Base-by-base conservation (phyloP, 2,329 filamentous ascomycete genomes). In the Fusarium sp. region DNA sequence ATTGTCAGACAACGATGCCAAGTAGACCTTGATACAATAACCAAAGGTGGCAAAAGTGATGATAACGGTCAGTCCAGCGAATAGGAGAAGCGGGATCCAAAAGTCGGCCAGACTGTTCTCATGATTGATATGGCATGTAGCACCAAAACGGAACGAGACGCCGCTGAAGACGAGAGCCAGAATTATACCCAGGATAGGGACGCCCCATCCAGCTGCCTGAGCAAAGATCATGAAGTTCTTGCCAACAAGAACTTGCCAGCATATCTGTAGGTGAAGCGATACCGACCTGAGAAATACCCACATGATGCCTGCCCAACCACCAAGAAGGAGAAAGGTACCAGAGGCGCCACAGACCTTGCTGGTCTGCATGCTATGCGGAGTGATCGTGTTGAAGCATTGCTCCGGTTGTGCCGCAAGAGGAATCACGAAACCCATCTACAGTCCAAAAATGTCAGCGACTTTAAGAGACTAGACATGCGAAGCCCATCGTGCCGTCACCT, bases 231-330 rank as follows among this genome's bases (percentile, higher is more conserved):
- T 98, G 83, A 98, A 98, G 78, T 89, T 93, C 49, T 91, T 90
- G 44, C 96, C 96, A 8, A 97, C 93, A 13, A 96, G 91, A 39
- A 97, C 88, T 82, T 98, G 95, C 96, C 96, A 99, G 86, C 95
- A 98, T 74, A 99, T 98, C 82, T 98, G 96, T 33, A 99, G 90
- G 82, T 99, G 96, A 77, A 99, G 92, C 9, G 95, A 97, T 39
- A 98, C 84, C 0, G 96, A 93, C 72, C 96, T 91, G 69, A 98
- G 88, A 81, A 98, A 97, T 73, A 95, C 90, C 96, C 96, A 99
- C 82, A 97, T 91, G 38, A 94, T 90, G 51, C 92, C 93, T 36
- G 90, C 89, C 88, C 95, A 94, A 48, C 95, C 96, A 60, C 96
- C 96, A 36, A 95, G 89, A 57, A 98, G 88, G 57, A 99, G 85